Evolutionary conservation across 768 basidiomycete genomes (phyloP).

Genomic region (Clavulina sp.): DNA sequence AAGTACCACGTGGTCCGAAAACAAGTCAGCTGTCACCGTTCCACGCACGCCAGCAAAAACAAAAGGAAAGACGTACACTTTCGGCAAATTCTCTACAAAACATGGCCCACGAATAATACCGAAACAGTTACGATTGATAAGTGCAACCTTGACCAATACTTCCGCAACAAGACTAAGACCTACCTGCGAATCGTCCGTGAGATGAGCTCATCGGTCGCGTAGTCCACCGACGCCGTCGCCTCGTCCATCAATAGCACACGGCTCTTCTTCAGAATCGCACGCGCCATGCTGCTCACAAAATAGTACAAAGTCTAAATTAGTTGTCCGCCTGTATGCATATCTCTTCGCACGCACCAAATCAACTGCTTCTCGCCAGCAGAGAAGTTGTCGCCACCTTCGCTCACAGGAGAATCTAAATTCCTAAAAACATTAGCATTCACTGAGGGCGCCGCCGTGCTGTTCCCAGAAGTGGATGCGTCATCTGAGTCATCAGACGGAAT

Average conservation of each 20-base stretch:
- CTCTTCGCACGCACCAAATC: slow-evolving; percentile 25
- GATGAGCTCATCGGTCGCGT: slow-evolving; percentile 79
- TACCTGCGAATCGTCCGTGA: slow-evolving; percentile 66
- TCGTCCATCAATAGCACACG: slow-evolving; percentile 77
- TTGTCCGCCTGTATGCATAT: neutral
- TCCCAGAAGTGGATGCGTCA: slow-evolving; percentile 1
- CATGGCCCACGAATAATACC: neutral
- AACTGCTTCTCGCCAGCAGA: slow-evolving; percentile 75
- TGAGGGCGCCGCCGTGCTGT: slow-evolving; percentile 19
- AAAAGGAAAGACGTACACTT: slow-evolving; percentile 19
- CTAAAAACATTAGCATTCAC: slow-evolving; percentile 64
- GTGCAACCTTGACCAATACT: too few relatives aligned
- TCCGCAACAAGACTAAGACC: slow-evolving; percentile 13
- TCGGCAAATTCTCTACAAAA: slow-evolving; percentile 50
- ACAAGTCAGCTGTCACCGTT: too few relatives aligned
- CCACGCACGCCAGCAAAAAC: neutral
- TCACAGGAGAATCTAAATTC: slow-evolving; percentile 52
- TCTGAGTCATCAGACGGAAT: slow-evolving; percentile 29
- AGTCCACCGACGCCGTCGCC: slow-evolving; percentile 34
- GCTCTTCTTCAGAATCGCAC: slow-evolving; percentile 64
- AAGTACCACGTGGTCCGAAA: too few relatives aligned
- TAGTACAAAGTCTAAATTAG: neutral
- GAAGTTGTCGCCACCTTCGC: slow-evolving; percentile 82
- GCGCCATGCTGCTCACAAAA: slow-evolving; percentile 41
- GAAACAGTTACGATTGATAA: neutral